Conservation (phyloP, 2,329 filamentous ascomycete genomes). For the Ramularia endophylla region DNA sequence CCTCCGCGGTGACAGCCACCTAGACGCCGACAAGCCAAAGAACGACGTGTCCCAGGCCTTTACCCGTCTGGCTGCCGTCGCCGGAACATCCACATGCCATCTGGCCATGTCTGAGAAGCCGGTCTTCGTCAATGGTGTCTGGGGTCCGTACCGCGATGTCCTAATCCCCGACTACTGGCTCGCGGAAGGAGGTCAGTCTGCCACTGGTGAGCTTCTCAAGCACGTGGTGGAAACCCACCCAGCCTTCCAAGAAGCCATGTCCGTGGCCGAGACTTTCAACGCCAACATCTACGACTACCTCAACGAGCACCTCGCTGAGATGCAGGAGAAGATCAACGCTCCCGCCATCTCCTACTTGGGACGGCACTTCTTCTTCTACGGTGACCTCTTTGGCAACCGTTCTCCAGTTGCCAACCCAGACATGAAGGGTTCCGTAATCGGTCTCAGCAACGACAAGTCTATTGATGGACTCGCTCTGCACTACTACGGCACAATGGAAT, state of each 20-base stretch:
- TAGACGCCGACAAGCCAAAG: slow-evolving; percentile 61
- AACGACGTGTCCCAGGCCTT: slow-evolving; percentile 93
- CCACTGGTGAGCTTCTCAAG: slow-evolving; percentile 88
- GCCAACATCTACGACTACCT: slow-evolving; percentile 93
- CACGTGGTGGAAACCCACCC: slow-evolving; percentile 95
- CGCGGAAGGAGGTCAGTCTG: slow-evolving; percentile 93
- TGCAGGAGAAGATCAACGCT: slow-evolving; percentile 62
- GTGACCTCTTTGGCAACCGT: slow-evolving; percentile 93
- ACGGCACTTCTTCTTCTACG: slow-evolving; percentile 97
- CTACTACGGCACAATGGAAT: slow-evolving; percentile 97
- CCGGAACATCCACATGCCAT: slow-evolving; percentile 95
- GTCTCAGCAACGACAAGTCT: slow-evolving; percentile 78
- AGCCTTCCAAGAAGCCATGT: slow-evolving; percentile 73
- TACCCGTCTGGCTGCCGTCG: slow-evolving; percentile 84
- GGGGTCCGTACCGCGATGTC: slow-evolving; percentile 95
- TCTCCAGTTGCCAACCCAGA: slow-evolving; percentile 86
- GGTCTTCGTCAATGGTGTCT: slow-evolving; percentile 91
- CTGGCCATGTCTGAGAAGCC: slow-evolving; percentile 90
- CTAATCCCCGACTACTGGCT: slow-evolving; percentile 91
- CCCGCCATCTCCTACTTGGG: slow-evolving; percentile 79
- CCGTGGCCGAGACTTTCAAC: slow-evolving; percentile 73
- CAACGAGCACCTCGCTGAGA: slow-evolving; percentile 75
- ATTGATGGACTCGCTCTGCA: slow-evolving; percentile 81
- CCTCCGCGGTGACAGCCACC: slow-evolving; percentile 51
- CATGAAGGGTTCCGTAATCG: slow-evolving; percentile 88